Conservation (phyloP, 2,329 filamentous ascomycete species). For the Alternaria tenuissima region DNA sequence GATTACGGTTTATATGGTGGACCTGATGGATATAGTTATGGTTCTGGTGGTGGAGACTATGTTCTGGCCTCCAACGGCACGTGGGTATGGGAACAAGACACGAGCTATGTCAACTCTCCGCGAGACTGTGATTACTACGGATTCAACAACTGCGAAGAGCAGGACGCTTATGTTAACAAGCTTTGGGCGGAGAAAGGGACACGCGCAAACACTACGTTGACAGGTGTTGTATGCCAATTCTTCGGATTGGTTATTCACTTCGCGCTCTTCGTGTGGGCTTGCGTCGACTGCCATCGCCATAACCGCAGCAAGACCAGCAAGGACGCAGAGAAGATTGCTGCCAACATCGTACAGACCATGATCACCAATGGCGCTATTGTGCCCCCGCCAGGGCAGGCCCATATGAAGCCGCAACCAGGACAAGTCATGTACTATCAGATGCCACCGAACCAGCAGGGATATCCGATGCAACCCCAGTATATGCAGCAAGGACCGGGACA, state of each 20-base stretch:
- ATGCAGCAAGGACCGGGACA: constrained; percentile 16
- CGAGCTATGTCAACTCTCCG: constrained; percentile 19
- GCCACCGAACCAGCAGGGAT: constrained; percentile 21
- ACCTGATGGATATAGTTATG: constrained; percentile 11
- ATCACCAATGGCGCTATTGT: constrained; percentile 41
- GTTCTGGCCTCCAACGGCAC: constrained; percentile 38
- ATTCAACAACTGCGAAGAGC: constrained; percentile 37
- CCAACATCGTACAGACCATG: constrained; percentile 47
- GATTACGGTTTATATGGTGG: constrained; percentile 33
- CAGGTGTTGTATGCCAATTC: constrained; percentile 43
- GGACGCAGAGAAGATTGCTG: constrained; percentile 45
- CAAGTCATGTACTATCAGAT: constrained; percentile 24
- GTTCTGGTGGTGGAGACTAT: constrained; percentile 31
- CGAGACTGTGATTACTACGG: constrained; percentile 28
- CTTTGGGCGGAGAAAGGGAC: constrained; percentile 36
- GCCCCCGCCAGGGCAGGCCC: constrained; percentile 30
- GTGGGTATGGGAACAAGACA: constrained; percentile 37
- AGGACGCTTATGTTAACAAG: constrained; percentile 43
- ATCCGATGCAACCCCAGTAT: constrained; percentile 20
- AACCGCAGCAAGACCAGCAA: constrained; percentile 34
- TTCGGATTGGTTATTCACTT: constrained; percentile 44
- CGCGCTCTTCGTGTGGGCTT: constrained; percentile 50
- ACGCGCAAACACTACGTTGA: constrained; percentile 31
- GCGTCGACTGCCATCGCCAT: constrained; percentile 44
- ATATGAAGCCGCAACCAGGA: constrained; percentile 19